Conservation (phyloP, 495 filamentous ascomycete genomes). For the Peziza echinospora region DNA sequence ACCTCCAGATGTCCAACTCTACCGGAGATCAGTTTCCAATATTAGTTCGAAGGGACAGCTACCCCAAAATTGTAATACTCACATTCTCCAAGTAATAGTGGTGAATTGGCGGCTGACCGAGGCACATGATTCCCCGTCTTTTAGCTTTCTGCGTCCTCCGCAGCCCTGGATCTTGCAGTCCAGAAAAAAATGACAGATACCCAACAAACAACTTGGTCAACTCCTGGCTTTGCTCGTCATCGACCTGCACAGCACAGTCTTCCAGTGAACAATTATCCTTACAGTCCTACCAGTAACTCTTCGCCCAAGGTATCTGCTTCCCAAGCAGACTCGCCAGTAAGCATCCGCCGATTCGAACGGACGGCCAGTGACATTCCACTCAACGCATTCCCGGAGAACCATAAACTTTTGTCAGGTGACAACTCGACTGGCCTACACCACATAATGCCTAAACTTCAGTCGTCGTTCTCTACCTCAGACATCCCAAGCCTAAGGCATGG, state of each 20-base stretch:
- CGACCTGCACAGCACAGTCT: conserved; percentile 62
- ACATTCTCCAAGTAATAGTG: conserved; percentile 3
- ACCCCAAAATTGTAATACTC: conserved; percentile 44
- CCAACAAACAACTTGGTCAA: conserved; percentile 40
- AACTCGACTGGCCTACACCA: conserved; percentile 9
- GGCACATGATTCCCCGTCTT: no score
- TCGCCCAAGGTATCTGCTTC: conserved; percentile 18
- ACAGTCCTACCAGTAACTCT: conserved; percentile 18
- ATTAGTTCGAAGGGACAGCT: conserved; percentile 46
- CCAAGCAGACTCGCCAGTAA: conserved; percentile 19
- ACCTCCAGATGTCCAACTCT: conserved; percentile 49
- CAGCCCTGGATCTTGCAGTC: conserved; percentile 59
- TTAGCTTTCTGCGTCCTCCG: conserved; percentile 63
- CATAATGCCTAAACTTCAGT: conserved; percentile 41
- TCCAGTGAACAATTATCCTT: conserved; percentile 34
- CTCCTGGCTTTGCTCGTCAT: conserved; percentile 39
- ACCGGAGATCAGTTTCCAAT: conserved; percentile 70
- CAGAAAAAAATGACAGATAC: conserved; percentile 40
- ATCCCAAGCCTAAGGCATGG: conserved; percentile 58
- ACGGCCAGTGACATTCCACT: conserved; percentile 13
- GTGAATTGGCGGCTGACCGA: conserved; percentile 14
- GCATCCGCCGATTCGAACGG: conserved; percentile 16
- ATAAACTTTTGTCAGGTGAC: conserved; percentile 12
- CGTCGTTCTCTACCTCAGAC: conserved; percentile 79
- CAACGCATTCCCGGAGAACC: conserved; percentile 11